Evolutionary conservation across 176 grass and related monocot species (phyloP).

Genomic region (Musa itinerans): DNA sequence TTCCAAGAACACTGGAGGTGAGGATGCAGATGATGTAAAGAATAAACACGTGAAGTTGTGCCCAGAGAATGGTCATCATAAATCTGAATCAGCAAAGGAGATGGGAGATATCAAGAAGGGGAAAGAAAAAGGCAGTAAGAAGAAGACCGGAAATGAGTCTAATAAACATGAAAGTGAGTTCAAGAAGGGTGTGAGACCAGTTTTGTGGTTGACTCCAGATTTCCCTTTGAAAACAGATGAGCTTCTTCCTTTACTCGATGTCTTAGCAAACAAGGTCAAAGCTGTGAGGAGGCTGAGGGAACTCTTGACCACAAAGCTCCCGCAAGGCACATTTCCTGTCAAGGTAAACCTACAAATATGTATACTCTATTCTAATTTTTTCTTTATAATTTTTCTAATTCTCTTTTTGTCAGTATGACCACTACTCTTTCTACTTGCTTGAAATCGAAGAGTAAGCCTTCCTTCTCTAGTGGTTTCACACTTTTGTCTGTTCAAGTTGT

Average conservation of each 20-base stretch:
- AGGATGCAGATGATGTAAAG: slow-evolving; percentile 25
- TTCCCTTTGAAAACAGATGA: slow-evolving; percentile 95
- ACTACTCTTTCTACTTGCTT: not conserved
- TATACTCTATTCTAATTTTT: not conserved
- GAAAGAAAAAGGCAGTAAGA: slow-evolving; percentile 84
- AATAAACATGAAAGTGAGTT: slow-evolving; percentile 76
- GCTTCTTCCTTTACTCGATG: slow-evolving; percentile 84
- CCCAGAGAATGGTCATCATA: slow-evolving; percentile 3
- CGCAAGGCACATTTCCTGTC: slow-evolving; percentile 76
- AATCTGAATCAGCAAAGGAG: slow-evolving; percentile 35
- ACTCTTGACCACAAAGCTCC: slow-evolving; percentile 85
- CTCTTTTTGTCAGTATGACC: not conserved
- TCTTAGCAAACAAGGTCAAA: slow-evolving; percentile 97
- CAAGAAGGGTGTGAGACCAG: slow-evolving; percentile 81
- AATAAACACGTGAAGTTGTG: slow-evolving; percentile 30
- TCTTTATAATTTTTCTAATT: not conserved
- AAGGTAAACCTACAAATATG: slow-evolving; percentile 39
- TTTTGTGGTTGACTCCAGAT: slow-evolving; percentile 85
- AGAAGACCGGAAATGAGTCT: slow-evolving; percentile 46
- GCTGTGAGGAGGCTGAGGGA: slow-evolving; percentile 91
- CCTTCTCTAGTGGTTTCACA: not conserved
- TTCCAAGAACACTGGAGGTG: slow-evolving; percentile 30
- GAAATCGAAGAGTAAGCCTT: not conserved
- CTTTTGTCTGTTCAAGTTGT: not conserved
- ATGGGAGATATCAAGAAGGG: slow-evolving; percentile 41